Evolutionary conservation across 495 filamentous ascomycete genomes (phyloP), one percentile per base, ranked within the genome.

Genomic region (Penicillium paradoxum): DNA sequence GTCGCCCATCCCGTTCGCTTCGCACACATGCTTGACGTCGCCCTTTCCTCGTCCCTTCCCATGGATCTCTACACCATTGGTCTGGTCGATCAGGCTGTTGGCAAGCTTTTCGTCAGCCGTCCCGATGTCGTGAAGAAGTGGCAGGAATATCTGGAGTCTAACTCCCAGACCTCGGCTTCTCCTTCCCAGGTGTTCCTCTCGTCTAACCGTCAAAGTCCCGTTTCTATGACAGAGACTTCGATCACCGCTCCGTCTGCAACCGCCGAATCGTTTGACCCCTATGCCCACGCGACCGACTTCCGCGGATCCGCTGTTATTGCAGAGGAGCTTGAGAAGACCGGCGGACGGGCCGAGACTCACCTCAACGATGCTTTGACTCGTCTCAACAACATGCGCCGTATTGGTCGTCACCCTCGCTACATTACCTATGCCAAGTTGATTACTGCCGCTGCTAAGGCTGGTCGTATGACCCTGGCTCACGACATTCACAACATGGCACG

Each of bases 361-460:
- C 81, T 96, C 41, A 85, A 86, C 53, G 91, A 96, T 56, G 87
- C 90, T 43, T 74, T 96, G 56, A 78, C 73, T 22, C 85, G 88
- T 59, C 89, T 97, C 68, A 84, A 84, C 49, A 95, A 95, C 72
- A 95, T 96, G 75, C 91, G 93, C 59, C 89, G 91, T 40, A 82
- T 85, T 67, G 91, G 92, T 53, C 85, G 89, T 61, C 89, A 96
- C 66, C 91, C 95, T 39, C 83, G 92, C 55, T 96, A 96, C 72
- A 90, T 95, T 68, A 95, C 91, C 22, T 95, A 97, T 60, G 89
- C 90, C 30, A 96, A 96, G 74, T 80, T 98, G 61, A 93, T 98
- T 66, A 84, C 86, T 32, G 87, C 89, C 55, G 91, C 95, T 52
- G 88, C 91, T 43, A 89, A 91, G 66, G 81, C 88, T 57, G 79